Conservation (phyloP, 768 basidiomycete genomes). For the Tephrocybe sp. region DNA sequence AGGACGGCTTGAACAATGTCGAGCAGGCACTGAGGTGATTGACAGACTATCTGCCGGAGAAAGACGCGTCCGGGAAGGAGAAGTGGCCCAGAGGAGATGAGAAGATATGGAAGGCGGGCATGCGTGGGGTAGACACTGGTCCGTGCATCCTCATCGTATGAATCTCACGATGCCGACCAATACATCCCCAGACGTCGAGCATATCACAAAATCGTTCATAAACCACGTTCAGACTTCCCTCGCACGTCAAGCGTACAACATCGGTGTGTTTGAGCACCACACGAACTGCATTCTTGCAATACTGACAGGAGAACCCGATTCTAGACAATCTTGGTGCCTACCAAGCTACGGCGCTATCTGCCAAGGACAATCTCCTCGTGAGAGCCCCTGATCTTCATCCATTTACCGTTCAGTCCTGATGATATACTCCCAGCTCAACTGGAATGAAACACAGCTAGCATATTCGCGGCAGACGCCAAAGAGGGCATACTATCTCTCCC, state of each 20-base stretch:
- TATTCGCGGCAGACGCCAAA: conserved; percentile 85
- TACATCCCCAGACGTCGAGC: conserved; percentile 46
- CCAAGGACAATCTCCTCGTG: conserved; percentile 86
- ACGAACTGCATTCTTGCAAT: background rate
- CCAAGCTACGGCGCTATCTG: conserved; percentile 87
- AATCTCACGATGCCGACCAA: conserved; percentile 1
- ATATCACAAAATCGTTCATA: conserved; percentile 74
- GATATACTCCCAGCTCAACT: conserved; percentile 56
- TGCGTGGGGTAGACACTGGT: conserved; percentile 61
- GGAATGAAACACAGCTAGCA: conserved; percentile 80
- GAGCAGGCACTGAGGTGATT: background rate
- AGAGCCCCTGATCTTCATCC: conserved; percentile 15
- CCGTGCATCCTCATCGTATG: conserved; percentile 2
- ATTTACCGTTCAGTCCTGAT: conserved; percentile 4
- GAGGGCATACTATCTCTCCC: conserved; percentile 91
- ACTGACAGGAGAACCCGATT: conserved; percentile 1
- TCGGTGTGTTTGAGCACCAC: conserved; percentile 43
- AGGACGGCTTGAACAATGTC: background rate
- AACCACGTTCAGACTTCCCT: conserved; percentile 87
- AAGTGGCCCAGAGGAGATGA: conserved; percentile 87
- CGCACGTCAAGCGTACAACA: conserved; percentile 87
- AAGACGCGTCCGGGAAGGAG: conserved; percentile 74
- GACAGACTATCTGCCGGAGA: conserved; percentile 76
- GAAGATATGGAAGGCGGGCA: conserved; percentile 64
- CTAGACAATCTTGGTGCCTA: conserved; percentile 82